These are phyloP conservation scores for Ceratobasidium papillatum DNA, from an alignment of 1,284 basidiomycete species.

Conservation along the genomic window DNA sequence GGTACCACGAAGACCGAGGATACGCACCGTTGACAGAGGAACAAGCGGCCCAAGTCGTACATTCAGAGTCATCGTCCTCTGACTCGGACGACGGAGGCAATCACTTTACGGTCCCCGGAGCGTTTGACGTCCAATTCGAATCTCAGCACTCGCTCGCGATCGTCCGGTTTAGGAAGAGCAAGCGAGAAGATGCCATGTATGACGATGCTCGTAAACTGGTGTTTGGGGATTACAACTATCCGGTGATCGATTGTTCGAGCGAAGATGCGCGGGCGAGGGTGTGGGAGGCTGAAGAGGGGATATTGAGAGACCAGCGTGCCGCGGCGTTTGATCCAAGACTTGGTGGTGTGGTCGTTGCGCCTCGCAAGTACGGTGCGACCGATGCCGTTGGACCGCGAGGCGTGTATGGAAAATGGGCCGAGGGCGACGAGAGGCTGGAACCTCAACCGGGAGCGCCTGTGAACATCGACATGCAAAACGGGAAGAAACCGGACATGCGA, in stretches of 20 bases:
- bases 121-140: slow-evolving; percentile 59
- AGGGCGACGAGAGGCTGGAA: neutral
- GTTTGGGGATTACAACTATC: slow-evolving; percentile 94
- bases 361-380: slow-evolving; percentile 64
- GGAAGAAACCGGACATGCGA: slow-evolving; percentile 47
- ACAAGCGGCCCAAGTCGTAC: slow-evolving; percentile 73
- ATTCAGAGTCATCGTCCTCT: slow-evolving; percentile 55
- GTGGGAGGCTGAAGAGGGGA: slow-evolving; percentile 77
- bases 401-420: slow-evolving; percentile 44
- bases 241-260: slow-evolving; percentile 85
- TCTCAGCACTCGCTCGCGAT: slow-evolving; percentile 48
- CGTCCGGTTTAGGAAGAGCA: slow-evolving; percentile 58
- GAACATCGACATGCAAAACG: slow-evolving; percentile 45
- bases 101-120: slow-evolving; percentile 35
- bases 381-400: slow-evolving; percentile 47
- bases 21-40: slow-evolving; percentile 78
- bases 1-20: slow-evolving; percentile 63
- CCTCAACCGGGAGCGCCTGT: slow-evolving; percentile 44
- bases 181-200: slow-evolving; percentile 73
- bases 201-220: slow-evolving; percentile 73
- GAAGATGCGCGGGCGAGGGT: slow-evolving; percentile 70
- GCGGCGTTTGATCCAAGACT: slow-evolving; percentile 67
- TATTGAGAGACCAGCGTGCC: slow-evolving; percentile 70
- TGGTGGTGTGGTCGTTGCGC: slow-evolving; percentile 28
- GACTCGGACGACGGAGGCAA: slow-evolving; percentile 31